A percentile compares a stretch with the other conserved stretches of the same genome.
Conservation (phyloP, 495 filamentous ascomycete genomes). For the Podospora australis region DNA sequence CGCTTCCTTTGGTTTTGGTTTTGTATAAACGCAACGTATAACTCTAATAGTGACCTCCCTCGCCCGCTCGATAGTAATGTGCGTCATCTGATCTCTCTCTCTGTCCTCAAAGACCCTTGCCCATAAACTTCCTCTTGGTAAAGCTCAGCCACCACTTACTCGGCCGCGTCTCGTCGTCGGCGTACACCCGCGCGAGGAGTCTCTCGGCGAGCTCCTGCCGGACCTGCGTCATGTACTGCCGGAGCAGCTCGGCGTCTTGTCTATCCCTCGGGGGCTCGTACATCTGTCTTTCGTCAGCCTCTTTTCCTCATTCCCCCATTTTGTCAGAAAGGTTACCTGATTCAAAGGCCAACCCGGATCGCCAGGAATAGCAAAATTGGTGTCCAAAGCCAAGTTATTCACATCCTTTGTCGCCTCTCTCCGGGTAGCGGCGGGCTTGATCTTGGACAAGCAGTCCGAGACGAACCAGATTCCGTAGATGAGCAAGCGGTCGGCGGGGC, state of each 20-base stretch:
- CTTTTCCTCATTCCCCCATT: not conserved
- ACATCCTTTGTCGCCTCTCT: constrained; percentile 51
- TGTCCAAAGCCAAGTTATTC: constrained; percentile 63
- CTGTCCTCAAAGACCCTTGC: constrained; percentile 76
- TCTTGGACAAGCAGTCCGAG: constrained; percentile 78
- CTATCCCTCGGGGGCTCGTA: constrained; percentile 68
- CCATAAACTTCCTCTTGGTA: constrained; percentile 98
- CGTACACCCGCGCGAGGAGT: constrained; percentile 78
- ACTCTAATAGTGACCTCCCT: not conserved
- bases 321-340: constrained; percentile 48
- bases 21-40: no score
- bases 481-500: constrained; percentile 85
- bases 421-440: constrained; percentile 55
- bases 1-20: no score
- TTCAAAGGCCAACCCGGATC: constrained; percentile 90
- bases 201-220: constrained; percentile 82
- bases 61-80: not conserved
- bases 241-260: constrained; percentile 79
- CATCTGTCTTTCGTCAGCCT: constrained; percentile 33
- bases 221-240: constrained; percentile 84
- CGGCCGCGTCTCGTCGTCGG: constrained; percentile 70
- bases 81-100: not conserved
- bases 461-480: constrained; percentile 96
- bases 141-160: constrained; percentile 99
- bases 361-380: constrained; percentile 88